Percentiles rank a stretch among this genome's conserved stretches.
phyloP scores from a whole-genome alignment of 2,329 filamentous ascomycete species.

The Fusarium proliferatum region DNA sequence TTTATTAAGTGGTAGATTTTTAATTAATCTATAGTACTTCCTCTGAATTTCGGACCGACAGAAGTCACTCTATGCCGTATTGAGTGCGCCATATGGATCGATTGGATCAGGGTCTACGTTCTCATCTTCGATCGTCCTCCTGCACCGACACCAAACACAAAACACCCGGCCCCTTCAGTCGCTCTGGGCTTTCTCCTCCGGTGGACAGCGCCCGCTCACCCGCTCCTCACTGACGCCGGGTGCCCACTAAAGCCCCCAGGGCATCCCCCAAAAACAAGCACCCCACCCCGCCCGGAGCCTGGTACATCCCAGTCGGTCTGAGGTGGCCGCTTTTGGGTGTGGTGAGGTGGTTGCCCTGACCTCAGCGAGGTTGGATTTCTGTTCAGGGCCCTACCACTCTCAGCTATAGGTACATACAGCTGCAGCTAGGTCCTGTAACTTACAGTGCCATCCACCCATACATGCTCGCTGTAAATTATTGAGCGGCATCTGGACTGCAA shows the following conservation, averaged over 20 bases:
- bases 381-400: slow-evolving; percentile 31
- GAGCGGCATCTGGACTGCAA: slow-evolving; percentile 38
- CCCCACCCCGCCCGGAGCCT: slow-evolving; percentile 33
- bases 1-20: no score
- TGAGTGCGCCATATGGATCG: no score
- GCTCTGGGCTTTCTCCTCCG: slow-evolving; percentile 1
- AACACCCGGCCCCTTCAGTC: slow-evolving; percentile 2
- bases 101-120: background rate
- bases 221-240: slow-evolving; percentile 14
- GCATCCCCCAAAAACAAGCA: slow-evolving; percentile 30
- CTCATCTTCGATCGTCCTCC: slow-evolving; percentile 2
- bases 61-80: no score
- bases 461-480: slow-evolving; percentile 25
- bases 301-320: slow-evolving; percentile 23
- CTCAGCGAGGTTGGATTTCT: slow-evolving; percentile 25
- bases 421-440: slow-evolving; percentile 5
- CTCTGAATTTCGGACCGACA: no score
- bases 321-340: slow-evolving; percentile 31
- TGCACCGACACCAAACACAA: background rate
- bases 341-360: slow-evolving; percentile 26
- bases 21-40: no score
- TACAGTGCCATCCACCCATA: slow-evolving; percentile 3
- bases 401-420: slow-evolving; percentile 13
- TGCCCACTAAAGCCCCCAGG: slow-evolving; percentile 32
- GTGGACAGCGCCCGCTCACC: slow-evolving; percentile 20